These are phyloP conservation scores for Pueraria montana DNA, from an alignment of 306 rosid genomes.

Conservation along the genomic window DNA sequence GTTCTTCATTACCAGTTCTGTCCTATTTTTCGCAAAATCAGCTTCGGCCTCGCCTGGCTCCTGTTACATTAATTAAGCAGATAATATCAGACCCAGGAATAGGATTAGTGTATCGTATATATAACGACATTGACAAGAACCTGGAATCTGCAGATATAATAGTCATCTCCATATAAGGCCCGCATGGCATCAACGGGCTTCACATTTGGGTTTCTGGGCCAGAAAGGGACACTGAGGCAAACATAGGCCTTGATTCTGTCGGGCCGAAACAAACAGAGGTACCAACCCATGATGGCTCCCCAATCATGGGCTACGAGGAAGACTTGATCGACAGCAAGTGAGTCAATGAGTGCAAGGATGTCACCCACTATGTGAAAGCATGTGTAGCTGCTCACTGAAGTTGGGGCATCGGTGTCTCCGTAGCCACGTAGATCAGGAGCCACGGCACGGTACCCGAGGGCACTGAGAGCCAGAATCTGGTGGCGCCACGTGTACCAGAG, in stretches of 20 bases:
- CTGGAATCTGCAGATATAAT: conserved; percentile 57
- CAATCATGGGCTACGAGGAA: conserved; percentile 54
- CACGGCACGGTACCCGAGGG: conserved; percentile 47
- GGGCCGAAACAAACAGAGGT: conserved; percentile 50
- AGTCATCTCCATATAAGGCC: conserved; percentile 47
- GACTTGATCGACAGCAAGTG: conserved; percentile 43
- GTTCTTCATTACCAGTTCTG: too few species aligned
- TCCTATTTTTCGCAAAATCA: too few species aligned
- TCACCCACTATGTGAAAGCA: conserved; percentile 45
- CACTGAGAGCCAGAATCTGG: too few species aligned
- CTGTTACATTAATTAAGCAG: background rate
- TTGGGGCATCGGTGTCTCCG: conserved; percentile 46
- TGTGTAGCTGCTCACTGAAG: conserved; percentile 23
- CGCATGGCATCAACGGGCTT: conserved; percentile 30
- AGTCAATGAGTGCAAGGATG: conserved; percentile 45
- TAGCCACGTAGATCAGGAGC: conserved; percentile 56
- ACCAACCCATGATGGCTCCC: conserved; percentile 54
- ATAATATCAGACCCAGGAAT: background rate
- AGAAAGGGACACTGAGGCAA: conserved; percentile 47
- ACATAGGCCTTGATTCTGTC: conserved; percentile 49
- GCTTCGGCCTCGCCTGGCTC: too few species aligned
- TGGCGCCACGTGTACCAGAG: too few species aligned
- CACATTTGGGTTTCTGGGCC: conserved; percentile 21
- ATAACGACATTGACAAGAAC: background rate
- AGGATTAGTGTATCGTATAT: too few species aligned